Conservation (phyloP, 768 basidiomycete species). For the Asterophora lycoperdoides region DNA sequence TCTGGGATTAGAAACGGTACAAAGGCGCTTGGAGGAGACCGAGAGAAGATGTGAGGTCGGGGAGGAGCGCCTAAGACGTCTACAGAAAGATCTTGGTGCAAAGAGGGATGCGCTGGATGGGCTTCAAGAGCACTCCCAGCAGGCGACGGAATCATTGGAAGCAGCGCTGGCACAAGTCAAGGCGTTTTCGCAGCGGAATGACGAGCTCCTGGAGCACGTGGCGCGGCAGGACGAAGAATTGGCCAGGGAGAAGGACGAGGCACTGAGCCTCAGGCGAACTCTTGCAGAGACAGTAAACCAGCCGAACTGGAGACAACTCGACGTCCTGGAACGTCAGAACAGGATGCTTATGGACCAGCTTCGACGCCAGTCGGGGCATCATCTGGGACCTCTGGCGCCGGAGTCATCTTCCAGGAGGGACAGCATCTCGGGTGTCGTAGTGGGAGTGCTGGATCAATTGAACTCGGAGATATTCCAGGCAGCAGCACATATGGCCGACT, state of each 20-base stretch:
- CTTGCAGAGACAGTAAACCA: constrained; percentile 2
- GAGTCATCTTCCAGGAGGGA: constrained; percentile 6
- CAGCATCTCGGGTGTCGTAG: constrained; percentile 2
- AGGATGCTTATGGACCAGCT: constrained; percentile 32
- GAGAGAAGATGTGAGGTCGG: not conserved
- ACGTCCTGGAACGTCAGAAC: constrained; percentile 26
- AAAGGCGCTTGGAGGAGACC: not conserved
- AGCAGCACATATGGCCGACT: constrained; percentile 37
- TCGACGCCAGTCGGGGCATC: constrained; percentile 28
- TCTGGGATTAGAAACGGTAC: not conserved
- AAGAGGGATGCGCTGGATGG: not conserved
- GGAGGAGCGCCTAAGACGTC: not conserved
- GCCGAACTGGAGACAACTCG: constrained; percentile 17
- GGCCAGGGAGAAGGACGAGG: constrained; percentile 11
- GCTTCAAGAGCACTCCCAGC: not conserved
- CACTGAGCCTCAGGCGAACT: constrained; percentile 10
- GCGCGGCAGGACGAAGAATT: constrained; percentile 6
- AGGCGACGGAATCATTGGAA: not conserved
- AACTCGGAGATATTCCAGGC: constrained; percentile 40
- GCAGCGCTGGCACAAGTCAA: not conserved
- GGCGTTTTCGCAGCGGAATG: not conserved
- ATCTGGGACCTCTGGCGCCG: not conserved
- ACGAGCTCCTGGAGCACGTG: not conserved
- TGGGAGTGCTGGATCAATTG: constrained; percentile 26
- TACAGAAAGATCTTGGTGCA: not conserved